Evolutionary conservation across 1,284 basidiomycete genomes (phyloP).

Genomic region (Microbotryomycetes sp.): DNA sequence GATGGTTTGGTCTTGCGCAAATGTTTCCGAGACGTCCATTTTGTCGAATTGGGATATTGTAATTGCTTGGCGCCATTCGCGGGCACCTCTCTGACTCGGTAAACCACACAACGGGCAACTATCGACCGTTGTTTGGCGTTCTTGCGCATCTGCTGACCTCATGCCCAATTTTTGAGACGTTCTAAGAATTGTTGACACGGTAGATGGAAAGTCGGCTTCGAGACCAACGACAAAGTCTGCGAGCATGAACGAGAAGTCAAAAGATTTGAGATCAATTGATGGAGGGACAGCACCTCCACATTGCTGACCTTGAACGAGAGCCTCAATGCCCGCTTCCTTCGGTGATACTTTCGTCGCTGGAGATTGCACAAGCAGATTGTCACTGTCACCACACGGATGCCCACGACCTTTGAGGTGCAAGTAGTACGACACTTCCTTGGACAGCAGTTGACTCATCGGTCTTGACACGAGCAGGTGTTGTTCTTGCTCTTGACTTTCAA

Average conservation of each 20-base stretch:
- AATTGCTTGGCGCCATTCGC: not conserved
- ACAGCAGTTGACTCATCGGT: constrained; percentile 3
- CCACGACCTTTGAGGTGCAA: constrained; percentile 8
- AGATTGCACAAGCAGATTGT: no score
- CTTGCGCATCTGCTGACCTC: constrained; percentile 7
- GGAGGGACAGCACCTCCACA: no score
- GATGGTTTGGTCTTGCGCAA: no score
- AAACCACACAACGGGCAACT: not conserved
- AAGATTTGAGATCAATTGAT: not conserved
- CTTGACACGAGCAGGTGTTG: constrained; percentile 11
- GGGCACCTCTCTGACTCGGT: not conserved
- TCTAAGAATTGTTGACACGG: constrained; percentile 30
- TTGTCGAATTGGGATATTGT: not conserved
- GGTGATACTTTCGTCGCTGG: constrained; percentile 4
- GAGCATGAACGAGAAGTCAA: not conserved
- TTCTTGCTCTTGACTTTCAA: not conserved
- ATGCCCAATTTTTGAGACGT: constrained; percentile 33
- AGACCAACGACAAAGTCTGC: constrained; percentile 29
- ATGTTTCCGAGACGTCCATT: no score
- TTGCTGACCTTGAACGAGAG: constrained; percentile 19
- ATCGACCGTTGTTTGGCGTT: not conserved
- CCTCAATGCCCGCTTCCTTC: constrained; percentile 17
- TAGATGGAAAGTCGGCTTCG: constrained; percentile 29
- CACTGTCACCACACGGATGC: no score
- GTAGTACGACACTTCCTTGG: constrained; percentile 15